phyloP scores from a whole-genome alignment of 2,329 filamentous ascomycete genomes.

The Zalaria obscura region DNA sequence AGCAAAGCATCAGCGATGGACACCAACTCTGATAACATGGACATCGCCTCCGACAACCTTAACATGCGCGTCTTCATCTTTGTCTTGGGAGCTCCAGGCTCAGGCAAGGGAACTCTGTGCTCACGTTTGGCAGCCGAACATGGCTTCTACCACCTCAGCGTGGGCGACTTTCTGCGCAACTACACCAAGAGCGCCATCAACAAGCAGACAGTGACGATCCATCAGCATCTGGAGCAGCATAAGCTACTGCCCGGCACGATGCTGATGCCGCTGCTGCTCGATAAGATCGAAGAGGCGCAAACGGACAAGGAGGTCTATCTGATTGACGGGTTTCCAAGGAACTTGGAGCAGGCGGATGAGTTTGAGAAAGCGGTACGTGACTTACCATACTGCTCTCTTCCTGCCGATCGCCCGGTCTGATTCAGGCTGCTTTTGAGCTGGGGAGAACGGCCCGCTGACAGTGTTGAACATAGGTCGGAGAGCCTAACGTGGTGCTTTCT shows the following conservation, averaged over 20 bases:
- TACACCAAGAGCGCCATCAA: background rate
- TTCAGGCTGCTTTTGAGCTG: too few relatives aligned
- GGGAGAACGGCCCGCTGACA: too few relatives aligned
- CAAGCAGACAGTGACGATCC: background rate
- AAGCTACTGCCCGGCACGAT: slow-evolving; percentile 5
- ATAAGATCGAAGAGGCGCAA: slow-evolving; percentile 2
- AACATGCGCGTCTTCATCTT: too few relatives aligned
- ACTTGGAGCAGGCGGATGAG: background rate
- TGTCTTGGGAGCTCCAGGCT: slow-evolving; percentile 14
- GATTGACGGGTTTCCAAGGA: slow-evolving; percentile 11
- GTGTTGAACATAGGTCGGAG: too few relatives aligned
- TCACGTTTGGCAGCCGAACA: slow-evolving; percentile 8
- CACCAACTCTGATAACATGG: background rate
- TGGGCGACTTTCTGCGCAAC: slow-evolving; percentile 15
- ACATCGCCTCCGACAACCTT: slow-evolving; percentile 1
- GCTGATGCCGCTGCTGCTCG: slow-evolving; percentile 5
- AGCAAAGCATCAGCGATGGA: too few relatives aligned
- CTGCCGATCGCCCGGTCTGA: too few relatives aligned
- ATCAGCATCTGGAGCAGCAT: background rate
- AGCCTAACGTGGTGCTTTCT: too few relatives aligned
- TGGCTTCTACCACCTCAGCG: slow-evolving; percentile 13
- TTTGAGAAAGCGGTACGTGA: too few relatives aligned
- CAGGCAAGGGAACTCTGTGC: slow-evolving; percentile 21
- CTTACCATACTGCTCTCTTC: too few relatives aligned
- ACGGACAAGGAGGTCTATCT: slow-evolving; percentile 2